Base-by-base conservation (phyloP, 1,139 yeast genomes). In the Candida pseudoviswanathii region DNA sequence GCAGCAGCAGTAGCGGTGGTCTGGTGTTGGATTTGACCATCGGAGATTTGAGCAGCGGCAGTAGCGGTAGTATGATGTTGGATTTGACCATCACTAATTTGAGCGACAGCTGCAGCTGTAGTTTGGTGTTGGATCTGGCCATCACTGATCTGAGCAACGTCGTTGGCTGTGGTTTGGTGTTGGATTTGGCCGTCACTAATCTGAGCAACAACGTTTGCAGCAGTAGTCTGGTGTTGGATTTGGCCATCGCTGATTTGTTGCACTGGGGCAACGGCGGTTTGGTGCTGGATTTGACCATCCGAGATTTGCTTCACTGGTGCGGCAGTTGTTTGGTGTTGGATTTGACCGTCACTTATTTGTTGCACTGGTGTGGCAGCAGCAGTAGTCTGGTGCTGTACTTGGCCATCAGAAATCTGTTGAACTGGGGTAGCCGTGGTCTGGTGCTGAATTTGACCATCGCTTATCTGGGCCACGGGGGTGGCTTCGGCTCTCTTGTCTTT, bases 401-500 rank as follows among this genome's bases (percentile, higher is more conserved):
- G 77, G 41, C 77, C 77, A 58, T 68, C 73, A 57, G 66, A 59
- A 46, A 75, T 72, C 57, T 71, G 76, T 58, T 64, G 61, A 33
- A 70, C 64, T 34, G 63, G 51, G 41, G 62, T 51, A 33, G 53
- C 56, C 27, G 60, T 52, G 27, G 71, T 63, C 54, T 67, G 70
- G 48, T 65, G 67, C 63, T 73, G 81, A 51, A 73, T 63, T 62
- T 75, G 80, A 43, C 80, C 79, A 51, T 76, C 80, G 52, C 71
- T 71, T 37, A 75, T 75, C 63, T 75, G 78, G 30, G 65, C 70
- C 36, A 61, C 71, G 68, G 44, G 41, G 4, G 45, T 43, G 10
- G 74, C 74, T 54, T 67, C 72, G 58, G 67, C 62, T 50, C 73
- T 70, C 56, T 70, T 75, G 57, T 63, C 59, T 11, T 65, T 65